Evolutionary conservation across 345 rosid species (phyloP).

Genomic region (Salix dunnii): DNA sequence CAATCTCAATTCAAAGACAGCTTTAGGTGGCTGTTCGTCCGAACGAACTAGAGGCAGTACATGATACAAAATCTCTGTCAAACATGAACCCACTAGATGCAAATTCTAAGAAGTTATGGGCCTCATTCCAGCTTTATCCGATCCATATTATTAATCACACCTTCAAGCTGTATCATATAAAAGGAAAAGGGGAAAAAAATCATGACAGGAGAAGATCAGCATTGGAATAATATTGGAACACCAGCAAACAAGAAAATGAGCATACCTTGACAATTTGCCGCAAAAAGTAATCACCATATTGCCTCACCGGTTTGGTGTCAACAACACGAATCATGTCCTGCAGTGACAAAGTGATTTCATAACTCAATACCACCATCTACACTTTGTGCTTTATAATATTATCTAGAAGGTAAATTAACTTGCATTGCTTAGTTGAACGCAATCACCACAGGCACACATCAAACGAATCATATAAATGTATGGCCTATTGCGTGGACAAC

Average conservation of each 20-base stretch:
- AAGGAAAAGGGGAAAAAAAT: background rate
- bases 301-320: slow-evolving; percentile 72
- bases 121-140: slow-evolving; percentile 67
- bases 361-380: background rate
- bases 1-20: too few species aligned
- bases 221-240: background rate
- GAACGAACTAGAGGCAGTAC: too few species aligned
- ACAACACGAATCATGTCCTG: slow-evolving; percentile 87
- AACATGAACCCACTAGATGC: background rate
- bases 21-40: too few species aligned
- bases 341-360: slow-evolving; percentile 15
- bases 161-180: slow-evolving; percentile 64
- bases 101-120: background rate
- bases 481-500: background rate
- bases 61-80: background rate
- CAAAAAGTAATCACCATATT: slow-evolving; percentile 82
- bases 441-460: background rate
- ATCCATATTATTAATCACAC: slow-evolving; percentile 77
- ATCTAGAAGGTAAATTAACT: background rate
- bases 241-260: background rate
- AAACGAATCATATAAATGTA: background rate
- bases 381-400: background rate
- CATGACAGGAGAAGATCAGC: background rate
- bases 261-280: slow-evolving; percentile 90
- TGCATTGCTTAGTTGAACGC: background rate